phyloP scores from a whole-genome alignment of 371 early-diverging fungal species.

The Apophysomyces sp. region DNA sequence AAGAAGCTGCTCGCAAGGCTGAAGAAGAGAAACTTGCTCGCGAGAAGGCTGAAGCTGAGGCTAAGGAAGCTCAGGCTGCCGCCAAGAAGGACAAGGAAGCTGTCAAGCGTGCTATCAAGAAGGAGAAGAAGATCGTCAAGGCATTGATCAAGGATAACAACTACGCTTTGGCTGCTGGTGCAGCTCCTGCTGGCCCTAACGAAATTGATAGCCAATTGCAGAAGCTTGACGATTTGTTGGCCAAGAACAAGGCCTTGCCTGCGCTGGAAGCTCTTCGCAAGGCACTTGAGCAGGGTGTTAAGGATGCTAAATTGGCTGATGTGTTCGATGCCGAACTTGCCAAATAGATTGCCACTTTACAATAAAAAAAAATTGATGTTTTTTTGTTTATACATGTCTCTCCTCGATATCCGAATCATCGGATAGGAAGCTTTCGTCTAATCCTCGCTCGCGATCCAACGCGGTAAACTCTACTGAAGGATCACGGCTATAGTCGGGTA shows the following conservation, averaged over 20 bases:
- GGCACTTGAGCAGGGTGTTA: constrained; percentile 55
- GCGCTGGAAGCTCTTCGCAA: constrained; percentile 56
- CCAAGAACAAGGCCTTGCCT: constrained; percentile 63
- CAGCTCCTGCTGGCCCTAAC: constrained; percentile 49
- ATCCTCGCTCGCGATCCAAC: constrained; percentile 32
- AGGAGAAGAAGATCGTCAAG: constrained; percentile 91
- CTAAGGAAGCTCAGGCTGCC: constrained; percentile 59
- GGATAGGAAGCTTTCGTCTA: constrained; percentile 41
- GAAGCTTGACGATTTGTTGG: constrained; percentile 70
- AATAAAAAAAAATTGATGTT: not conserved
- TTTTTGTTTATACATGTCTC: constrained; percentile 6
- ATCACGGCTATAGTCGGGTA: constrained; percentile 29
- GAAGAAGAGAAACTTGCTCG: constrained; percentile 48
- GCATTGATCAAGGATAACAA: constrained; percentile 76
- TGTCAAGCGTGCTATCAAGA: constrained; percentile 81
- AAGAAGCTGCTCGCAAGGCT: constrained; percentile 56
- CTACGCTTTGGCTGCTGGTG: constrained; percentile 69
- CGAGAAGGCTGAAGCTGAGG: constrained; percentile 62
- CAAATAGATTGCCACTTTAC: constrained; percentile 11
- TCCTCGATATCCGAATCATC: constrained; percentile 43
- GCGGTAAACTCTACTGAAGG: constrained; percentile 40
- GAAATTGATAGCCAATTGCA: constrained; percentile 64
- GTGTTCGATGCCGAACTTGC: constrained; percentile 42
- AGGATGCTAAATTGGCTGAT: constrained; percentile 53
- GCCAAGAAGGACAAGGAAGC: constrained; percentile 75